Evolutionary conservation across 2,329 filamentous ascomycete species (phyloP).

Genomic region (Fusarium austroafricanum): DNA sequence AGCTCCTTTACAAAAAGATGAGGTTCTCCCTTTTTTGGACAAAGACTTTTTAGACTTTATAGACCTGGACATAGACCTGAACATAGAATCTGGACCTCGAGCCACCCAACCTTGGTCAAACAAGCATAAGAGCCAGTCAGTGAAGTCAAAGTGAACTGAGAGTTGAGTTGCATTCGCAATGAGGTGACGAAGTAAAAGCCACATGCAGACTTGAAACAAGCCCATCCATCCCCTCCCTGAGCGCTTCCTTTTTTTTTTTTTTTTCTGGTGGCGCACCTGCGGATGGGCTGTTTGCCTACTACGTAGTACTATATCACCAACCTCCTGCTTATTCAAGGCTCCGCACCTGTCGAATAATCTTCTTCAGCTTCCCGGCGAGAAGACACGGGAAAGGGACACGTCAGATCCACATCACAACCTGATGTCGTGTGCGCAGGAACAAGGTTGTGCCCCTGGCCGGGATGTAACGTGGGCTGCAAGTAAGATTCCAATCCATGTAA

Average conservation of each 20-base stretch:
- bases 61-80: slow-evolving; percentile 26
- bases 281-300: not conserved
- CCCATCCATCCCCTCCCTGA: not conserved
- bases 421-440: slow-evolving; percentile 24
- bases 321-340: not conserved
- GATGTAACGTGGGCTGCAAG: slow-evolving; percentile 18
- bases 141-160: not conserved
- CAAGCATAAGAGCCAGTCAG: not conserved
- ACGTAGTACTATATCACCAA: too few species aligned
- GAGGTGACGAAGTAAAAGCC: slow-evolving; percentile 11
- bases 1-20: slow-evolving; percentile 25
- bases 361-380: not conserved
- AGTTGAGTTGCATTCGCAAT: not conserved
- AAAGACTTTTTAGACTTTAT: slow-evolving; percentile 26
- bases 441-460: slow-evolving; percentile 25
- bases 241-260: slow-evolving; percentile 6
- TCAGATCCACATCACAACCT: slow-evolving; percentile 35
- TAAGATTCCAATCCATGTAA: too few species aligned
- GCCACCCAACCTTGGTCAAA: not conserved
- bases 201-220: slow-evolving; percentile 30
- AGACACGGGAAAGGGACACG: slow-evolving; percentile 26
- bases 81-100: slow-evolving; percentile 27
- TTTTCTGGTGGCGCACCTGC: not conserved
- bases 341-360: not conserved
- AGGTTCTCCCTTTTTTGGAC: slow-evolving; percentile 6